Base-by-base conservation (phyloP, 495 filamentous ascomycete species). In the Lasiosphaeria hispida region DNA sequence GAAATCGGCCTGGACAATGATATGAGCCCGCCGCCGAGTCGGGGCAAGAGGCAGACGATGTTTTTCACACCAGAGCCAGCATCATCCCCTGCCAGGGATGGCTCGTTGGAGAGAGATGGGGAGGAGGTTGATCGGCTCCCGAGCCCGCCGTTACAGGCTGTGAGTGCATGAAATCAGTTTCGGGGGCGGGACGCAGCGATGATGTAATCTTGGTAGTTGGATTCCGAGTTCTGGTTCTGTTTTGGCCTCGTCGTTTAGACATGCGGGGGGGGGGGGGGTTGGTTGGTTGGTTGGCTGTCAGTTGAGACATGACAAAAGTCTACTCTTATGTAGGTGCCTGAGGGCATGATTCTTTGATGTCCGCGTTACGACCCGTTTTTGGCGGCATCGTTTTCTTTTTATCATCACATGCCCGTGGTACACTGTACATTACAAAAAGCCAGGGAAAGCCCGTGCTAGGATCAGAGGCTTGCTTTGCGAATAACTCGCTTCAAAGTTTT, bases 51-150 rank as follows among this genome's bases (percentile, higher is more conserved):
- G 10, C 72, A 72, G 30, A 69, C 76, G 0, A 60, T 69, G 40
- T 77, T 77, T 49, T 78, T 74, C 54, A 79, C 76, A 7, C 76
- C 76, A 0, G 75, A 78, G 5, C 69, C 71, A 14, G 69, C 71
- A 10, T 63, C 63, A 11, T 72, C 73, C 1, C 74, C 75, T 2
- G 48, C 66, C 10, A 62, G 33, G 10, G 60, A 68, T 30, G 39
- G 51, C 17, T 59, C 63, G 7, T 36, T 56, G 45, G 60, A 60
- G 13, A 62, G 53, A 11, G 54, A 47, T 23, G 10, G 38, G 1
- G 60, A 72, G 9, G 66, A 69, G 38, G 55, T 60, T 48, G 71
- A 72, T 10, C 63, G 63, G 15, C 53, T 77, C 1, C 64, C 67
- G 23, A 75, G 73, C 49, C 72, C 73, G 40, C 68, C 69, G 8